A percentile compares a stretch with the other conserved stretches of the same genome.
These are phyloP conservation scores for Phytophthora constricta DNA, from an alignment of 352 stramenopile species.

Conservation along the genomic window DNA sequence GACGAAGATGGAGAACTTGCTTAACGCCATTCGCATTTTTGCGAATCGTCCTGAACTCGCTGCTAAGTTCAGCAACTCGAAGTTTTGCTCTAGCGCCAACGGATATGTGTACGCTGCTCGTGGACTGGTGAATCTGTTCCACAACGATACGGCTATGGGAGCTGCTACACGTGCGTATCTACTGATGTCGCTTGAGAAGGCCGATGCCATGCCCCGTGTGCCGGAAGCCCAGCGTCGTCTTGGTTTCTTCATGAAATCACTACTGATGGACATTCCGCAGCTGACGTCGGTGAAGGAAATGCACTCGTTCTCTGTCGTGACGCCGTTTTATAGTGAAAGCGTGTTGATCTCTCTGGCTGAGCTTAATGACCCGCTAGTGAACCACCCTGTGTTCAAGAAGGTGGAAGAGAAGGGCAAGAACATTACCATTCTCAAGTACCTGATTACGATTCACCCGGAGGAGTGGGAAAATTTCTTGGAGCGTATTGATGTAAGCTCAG, in stretches of 20 bases:
- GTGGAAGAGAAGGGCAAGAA: constrained; percentile 84
- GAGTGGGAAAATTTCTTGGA: constrained; percentile 87
- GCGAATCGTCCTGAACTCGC: constrained; percentile 59
- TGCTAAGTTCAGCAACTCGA: constrained; percentile 71
- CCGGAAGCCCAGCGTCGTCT: constrained; percentile 77
- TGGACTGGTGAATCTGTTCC: constrained; percentile 79
- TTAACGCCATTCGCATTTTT: constrained; percentile 67
- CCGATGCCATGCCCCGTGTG: constrained; percentile 73
- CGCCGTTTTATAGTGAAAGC: constrained; percentile 78
- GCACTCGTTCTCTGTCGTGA: constrained; percentile 85
- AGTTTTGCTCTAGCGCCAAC: constrained; percentile 81
- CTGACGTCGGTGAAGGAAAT: constrained; percentile 78
- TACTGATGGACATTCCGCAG: constrained; percentile 83
- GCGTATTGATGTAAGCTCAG: constrained; percentile 66
- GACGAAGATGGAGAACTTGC: constrained; percentile 72
- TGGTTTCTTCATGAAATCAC: constrained; percentile 84
- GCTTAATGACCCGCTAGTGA: constrained; percentile 71
- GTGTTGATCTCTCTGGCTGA: constrained; percentile 72
- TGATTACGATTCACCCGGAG: constrained; percentile 78
- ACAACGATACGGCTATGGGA: constrained; percentile 80
- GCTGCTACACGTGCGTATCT: constrained; percentile 75
- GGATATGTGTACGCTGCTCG: constrained; percentile 80
- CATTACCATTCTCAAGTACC: constrained; percentile 83
- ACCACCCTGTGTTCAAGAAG: constrained; percentile 75
- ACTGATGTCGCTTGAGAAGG: constrained; percentile 73